phyloP scores from a whole-genome alignment of 208 protist species.

The Acanthamoeba healyi region DNA sequence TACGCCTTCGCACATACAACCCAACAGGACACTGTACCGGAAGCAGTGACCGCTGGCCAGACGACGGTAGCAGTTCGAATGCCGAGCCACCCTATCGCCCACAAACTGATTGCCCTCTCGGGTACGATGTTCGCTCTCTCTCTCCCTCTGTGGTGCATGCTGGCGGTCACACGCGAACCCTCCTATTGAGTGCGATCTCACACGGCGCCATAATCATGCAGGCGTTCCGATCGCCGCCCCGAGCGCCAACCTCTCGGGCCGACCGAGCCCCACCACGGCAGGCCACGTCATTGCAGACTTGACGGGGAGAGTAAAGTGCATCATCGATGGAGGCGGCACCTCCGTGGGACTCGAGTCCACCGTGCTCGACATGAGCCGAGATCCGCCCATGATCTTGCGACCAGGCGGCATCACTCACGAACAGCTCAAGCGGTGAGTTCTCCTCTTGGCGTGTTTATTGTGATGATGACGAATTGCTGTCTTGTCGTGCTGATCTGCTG shows the following conservation, averaged over 20 bases:
- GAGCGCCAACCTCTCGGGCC: constrained; percentile 13
- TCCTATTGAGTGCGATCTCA: background rate
- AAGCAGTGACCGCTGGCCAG: constrained; percentile 25
- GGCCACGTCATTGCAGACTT: constrained; percentile 9
- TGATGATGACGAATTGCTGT: background rate
- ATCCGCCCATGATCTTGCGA: constrained; percentile 77
- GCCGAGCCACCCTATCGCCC: constrained; percentile 45
- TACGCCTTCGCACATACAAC: background rate
- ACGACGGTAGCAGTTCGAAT: constrained; percentile 40
- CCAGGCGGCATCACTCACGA: constrained; percentile 81
- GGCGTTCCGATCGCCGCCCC: constrained; percentile 24
- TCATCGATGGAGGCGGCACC: constrained; percentile 77
- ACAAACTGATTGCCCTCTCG: constrained; percentile 19
- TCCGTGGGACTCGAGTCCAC: constrained; percentile 81
- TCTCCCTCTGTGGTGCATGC: background rate
- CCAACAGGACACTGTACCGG: background rate
- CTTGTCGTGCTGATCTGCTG: background rate
- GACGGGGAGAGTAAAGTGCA: constrained; percentile 11
- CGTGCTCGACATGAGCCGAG: constrained; percentile 75
- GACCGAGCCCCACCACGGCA: constrained; percentile 43
- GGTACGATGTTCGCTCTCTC: background rate
- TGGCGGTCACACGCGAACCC: no score
- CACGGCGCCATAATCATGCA: no score
- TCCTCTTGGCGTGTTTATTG: background rate
- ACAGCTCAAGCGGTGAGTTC: constrained; percentile 63